phyloP scores from a whole-genome alignment of 257 asterid species.

The Perilla frutescens region DNA sequence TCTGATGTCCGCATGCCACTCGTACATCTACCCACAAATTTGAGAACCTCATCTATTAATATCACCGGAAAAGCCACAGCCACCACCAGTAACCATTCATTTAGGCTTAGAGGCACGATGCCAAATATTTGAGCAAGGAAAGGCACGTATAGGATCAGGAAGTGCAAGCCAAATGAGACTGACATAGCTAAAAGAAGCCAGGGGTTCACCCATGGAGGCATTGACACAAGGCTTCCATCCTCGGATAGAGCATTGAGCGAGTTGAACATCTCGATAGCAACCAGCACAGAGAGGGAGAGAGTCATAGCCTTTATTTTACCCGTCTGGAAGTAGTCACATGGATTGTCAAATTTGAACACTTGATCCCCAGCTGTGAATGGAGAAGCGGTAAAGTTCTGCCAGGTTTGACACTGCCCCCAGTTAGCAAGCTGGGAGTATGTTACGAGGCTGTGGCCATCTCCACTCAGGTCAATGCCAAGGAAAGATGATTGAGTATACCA shows the following conservation, averaged over 20 bases:
- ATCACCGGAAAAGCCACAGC: conserved; percentile 88
- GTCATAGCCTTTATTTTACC: conserved; percentile 98
- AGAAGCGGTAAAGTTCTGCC: conserved; percentile 81
- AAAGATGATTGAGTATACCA: conserved; percentile 91
- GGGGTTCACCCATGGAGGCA: conserved; percentile 99
- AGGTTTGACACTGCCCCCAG: conserved; percentile 93
- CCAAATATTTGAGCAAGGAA: conserved; percentile 90
- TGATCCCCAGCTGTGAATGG: conserved; percentile 86
- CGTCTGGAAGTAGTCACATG: conserved; percentile 86
- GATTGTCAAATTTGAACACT: conserved; percentile 60
- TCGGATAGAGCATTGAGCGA: conserved; percentile 95
- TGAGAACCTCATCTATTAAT: conserved; percentile 83
- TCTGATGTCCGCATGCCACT: conserved; percentile 48
- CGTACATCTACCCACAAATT: conserved; percentile 81
- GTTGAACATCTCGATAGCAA: conserved; percentile 96
- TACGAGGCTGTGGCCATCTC: conserved; percentile 94
- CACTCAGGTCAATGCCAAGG: conserved; percentile 85
- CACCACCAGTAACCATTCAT: conserved; percentile 86
- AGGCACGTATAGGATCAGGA: conserved; percentile 92
- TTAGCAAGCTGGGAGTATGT: conserved; percentile 81
- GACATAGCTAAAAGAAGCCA: conserved; percentile 98
- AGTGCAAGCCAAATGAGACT: conserved; percentile 88
- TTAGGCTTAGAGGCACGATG: conserved; percentile 84
- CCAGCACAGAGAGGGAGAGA: conserved; percentile 91
- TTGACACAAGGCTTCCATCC: conserved; percentile 88